Conservation (phyloP, 202 grass and related monocot species). For the Cymbopogon flexuosus region DNA sequence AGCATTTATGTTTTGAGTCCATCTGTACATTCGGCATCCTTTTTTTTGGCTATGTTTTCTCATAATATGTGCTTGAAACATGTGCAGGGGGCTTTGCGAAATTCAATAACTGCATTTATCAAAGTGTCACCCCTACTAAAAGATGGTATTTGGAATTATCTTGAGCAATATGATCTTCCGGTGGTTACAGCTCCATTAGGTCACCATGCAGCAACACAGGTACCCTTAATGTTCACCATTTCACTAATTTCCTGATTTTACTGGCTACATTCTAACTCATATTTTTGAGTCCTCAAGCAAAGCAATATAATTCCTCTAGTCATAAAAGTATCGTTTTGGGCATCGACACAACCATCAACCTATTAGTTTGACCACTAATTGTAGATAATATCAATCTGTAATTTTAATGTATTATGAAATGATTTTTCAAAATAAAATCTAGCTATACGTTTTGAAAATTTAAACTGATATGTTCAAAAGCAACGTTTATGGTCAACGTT, state of each 20-base stretch:
- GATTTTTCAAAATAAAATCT: neutral
- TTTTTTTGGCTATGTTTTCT: neutral
- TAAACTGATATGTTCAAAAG: neutral
- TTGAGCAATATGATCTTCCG: slow-evolving; percentile 96
- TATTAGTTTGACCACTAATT: neutral
- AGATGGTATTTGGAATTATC: slow-evolving; percentile 86
- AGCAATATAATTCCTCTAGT: too few species aligned
- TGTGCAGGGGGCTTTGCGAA: slow-evolving; percentile 78
- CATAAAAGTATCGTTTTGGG: too few species aligned
- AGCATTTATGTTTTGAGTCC: neutral
- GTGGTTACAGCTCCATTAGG: slow-evolving; percentile 54
- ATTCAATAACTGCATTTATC: slow-evolving; percentile 79
- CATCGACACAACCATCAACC: neutral
- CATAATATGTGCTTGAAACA: slow-evolving; percentile 30
- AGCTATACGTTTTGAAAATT: neutral
- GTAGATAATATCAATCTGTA: neutral
- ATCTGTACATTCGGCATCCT: neutral
- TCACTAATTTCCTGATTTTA: neutral
- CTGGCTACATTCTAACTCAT: neutral
- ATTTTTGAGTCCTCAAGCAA: neutral
- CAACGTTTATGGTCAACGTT: neutral
- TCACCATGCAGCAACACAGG: slow-evolving; percentile 62
- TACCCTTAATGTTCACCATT: slow-evolving; percentile 25
- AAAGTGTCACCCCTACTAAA: slow-evolving; percentile 82
- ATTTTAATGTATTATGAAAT: neutral